Base-by-base conservation (phyloP, 306 rosid genomes). In the Sesbania bispinosa region DNA sequence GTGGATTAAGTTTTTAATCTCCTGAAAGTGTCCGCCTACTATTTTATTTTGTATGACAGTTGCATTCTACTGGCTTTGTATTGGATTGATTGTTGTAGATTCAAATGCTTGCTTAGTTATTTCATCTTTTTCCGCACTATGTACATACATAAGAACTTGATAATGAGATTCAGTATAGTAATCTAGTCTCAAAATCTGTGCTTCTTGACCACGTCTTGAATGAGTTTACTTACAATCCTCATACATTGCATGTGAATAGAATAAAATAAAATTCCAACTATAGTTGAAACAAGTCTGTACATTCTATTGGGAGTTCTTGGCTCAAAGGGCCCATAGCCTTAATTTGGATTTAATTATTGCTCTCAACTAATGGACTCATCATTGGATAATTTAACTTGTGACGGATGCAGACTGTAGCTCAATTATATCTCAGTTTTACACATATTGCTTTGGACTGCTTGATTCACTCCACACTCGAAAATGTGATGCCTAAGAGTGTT, bases 1-100 rank as follows among this genome's bases (percentile, higher is more conserved):
- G 39, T 33, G 66, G 66, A 24, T 75, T 62, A 57, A 55, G 20
- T 45, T 19, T 23, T 68, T 53, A 51, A 46, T 76, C 73, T 41
- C n/a, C 62, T 65, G 41, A 9, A 47, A 39, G 41, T 24, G 52
- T 52, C 36, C 30, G 39, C 67, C 24, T 62, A 53, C 55, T 26
- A 46, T 63, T 66, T 50, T 61, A 18, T 65, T n/a, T 33, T 75
- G 53, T 26, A 46, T 59, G 36, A 13, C 13, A 67, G 42, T 76
- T 62, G 59, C 51, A 32, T 29, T 58, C 52, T 30, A 21, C 63
- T 54, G 30, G 38, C 50, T 75, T 54, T 45, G 57, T 41, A 51
- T 54, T 48, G 81, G 57, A 58, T 63, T 72, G 21, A 43, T 47
- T 24, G 58, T 47, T 15, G 47, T 64, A 45, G 30, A 71, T 38